Evolutionary conservation across 2,329 filamentous ascomycete genomes (phyloP).

Genomic region (Botrytis porri): DNA sequence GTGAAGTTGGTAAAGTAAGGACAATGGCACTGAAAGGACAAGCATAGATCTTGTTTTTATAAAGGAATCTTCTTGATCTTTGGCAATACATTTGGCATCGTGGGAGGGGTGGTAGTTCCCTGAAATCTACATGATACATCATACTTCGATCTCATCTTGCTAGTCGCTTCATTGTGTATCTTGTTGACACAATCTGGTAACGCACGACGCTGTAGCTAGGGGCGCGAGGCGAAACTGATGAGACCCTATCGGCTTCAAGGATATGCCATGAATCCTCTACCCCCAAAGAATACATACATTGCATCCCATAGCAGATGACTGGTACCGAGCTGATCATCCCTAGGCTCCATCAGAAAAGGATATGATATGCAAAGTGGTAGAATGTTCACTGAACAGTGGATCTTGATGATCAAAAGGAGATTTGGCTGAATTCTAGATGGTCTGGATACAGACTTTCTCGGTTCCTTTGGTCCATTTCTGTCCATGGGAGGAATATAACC

Average conservation of each 20-base stretch:
- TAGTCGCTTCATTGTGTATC: neutral
- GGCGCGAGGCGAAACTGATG: slow-evolving; percentile 13
- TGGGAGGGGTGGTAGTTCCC: neutral
- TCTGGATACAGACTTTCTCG: slow-evolving; percentile 2
- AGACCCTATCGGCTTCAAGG: slow-evolving; percentile 10
- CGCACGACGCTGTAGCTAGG: slow-evolving; percentile 5
- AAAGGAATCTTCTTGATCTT: neutral
- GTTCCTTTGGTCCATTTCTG: neutral
- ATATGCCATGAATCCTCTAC: neutral
- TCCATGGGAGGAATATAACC: slow-evolving; percentile 15
- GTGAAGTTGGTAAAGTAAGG: neutral
- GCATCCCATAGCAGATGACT: neutral
- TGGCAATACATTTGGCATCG: neutral
- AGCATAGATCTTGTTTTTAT: neutral
- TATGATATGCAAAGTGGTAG: neutral
- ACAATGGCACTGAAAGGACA: neutral
- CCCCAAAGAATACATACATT: neutral
- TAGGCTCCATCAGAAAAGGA: neutral
- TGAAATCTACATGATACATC: neutral
- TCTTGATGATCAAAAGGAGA: neutral
- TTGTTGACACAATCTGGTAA: neutral
- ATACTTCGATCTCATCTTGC: neutral
- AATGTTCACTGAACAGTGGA: slow-evolving; percentile 19
- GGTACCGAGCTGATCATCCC: neutral
- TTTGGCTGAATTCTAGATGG: slow-evolving; percentile 11